Conservation (phyloP, 106 monocot genomes). For the Dendrobium catenatum region DNA sequence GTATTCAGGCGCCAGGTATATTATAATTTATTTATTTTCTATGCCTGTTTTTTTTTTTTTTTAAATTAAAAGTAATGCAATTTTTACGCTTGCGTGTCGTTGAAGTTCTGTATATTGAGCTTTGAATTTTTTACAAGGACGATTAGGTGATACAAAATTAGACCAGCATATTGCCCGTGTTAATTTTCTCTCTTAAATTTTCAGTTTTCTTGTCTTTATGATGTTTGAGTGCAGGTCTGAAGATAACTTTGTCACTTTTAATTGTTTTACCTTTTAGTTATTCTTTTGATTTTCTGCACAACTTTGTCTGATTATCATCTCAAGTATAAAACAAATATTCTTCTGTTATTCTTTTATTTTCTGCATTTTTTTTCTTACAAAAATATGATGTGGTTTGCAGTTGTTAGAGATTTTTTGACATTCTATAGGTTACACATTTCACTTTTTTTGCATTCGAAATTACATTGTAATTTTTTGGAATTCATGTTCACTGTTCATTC, state of each 20-base stretch:
- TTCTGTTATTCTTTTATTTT: no score
- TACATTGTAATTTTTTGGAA: no score
- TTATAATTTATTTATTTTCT: background rate
- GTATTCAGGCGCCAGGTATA: slow-evolving; percentile 98
- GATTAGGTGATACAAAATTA: background rate
- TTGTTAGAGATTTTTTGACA: background rate
- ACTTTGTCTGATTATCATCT: background rate
- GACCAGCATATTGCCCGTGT: background rate
- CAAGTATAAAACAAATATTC: no score
- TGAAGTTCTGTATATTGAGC: background rate
- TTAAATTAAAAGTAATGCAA: background rate
- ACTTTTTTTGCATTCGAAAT: no score
- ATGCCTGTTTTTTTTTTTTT: background rate
- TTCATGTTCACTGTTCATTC: background rate
- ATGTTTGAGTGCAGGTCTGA: background rate
- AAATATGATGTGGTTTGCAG: background rate
- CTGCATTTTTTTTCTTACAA: background rate
- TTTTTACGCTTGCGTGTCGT: background rate
- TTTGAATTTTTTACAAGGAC: background rate
- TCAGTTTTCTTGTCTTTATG: no score
- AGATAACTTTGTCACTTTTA: background rate
- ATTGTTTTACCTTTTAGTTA: background rate
- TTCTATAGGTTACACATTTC: no score
- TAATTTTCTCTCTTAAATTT: background rate
- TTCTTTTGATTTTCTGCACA: background rate